These are phyloP conservation scores for Pichia cactophila DNA, from an alignment of 1,139 yeast species.

Conservation along the genomic window DNA sequence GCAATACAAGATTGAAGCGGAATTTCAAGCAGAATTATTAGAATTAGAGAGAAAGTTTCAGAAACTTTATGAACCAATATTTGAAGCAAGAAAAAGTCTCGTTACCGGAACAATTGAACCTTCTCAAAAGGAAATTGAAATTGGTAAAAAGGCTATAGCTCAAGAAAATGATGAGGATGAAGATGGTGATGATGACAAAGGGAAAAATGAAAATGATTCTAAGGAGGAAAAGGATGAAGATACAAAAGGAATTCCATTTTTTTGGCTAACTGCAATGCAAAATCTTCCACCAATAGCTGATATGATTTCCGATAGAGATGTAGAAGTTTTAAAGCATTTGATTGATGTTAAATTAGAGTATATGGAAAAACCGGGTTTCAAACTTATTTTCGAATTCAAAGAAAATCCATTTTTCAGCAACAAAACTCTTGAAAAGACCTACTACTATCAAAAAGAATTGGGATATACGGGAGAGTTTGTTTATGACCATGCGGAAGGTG, in stretches of 20 bases:
- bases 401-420: slow-evolving; percentile 77
- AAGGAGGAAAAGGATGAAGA: slow-evolving; percentile 37
- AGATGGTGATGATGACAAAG: slow-evolving; percentile 33
- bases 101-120: slow-evolving; percentile 74
- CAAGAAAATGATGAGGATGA: slow-evolving; percentile 31
- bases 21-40: slow-evolving; percentile 83
- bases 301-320: slow-evolving; percentile 83
- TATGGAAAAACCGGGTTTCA: slow-evolving; percentile 84
- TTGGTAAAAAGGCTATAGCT: slow-evolving; percentile 53
- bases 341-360: slow-evolving; percentile 74
- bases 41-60: slow-evolving; percentile 79
- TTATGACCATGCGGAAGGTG: slow-evolving; percentile 94
- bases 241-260: slow-evolving; percentile 74
- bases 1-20: slow-evolving; percentile 79
- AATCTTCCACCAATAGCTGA: slow-evolving; percentile 78
- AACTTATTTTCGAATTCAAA: slow-evolving; percentile 71
- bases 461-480: slow-evolving; percentile 95
- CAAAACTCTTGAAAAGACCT: slow-evolving; percentile 67
- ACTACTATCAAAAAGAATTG: slow-evolving; percentile 88
- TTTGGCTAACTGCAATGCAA: slow-evolving; percentile 95
- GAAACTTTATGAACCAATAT: slow-evolving; percentile 68
- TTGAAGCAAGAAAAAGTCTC: slow-evolving; percentile 64
- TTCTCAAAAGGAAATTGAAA: slow-evolving; percentile 64
- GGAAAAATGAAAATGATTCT: slow-evolving; percentile 32
- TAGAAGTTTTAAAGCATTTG: slow-evolving; percentile 68